Conservation (phyloP, 2,329 filamentous ascomycete genomes). For the Cordyceps farinosa region DNA sequence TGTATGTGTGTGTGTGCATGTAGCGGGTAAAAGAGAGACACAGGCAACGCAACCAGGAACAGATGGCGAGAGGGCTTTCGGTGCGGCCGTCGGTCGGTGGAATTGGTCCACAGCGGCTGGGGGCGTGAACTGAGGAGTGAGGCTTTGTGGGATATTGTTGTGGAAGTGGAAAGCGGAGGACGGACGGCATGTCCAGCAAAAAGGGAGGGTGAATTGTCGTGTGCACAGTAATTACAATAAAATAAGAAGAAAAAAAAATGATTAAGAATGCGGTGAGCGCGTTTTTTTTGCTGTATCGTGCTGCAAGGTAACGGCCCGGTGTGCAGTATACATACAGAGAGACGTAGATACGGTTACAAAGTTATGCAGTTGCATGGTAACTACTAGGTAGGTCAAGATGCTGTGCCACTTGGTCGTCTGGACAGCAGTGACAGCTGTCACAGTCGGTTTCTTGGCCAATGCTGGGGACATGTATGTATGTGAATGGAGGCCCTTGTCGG, state of each 20-base stretch:
- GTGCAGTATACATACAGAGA: neutral
- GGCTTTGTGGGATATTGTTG: neutral
- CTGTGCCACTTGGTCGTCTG: conserved; percentile 11
- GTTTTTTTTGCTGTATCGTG: no score
- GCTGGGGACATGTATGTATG: no score
- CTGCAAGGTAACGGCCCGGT: neutral
- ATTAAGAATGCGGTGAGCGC: no score
- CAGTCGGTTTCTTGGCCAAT: neutral
- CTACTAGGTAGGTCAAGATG: neutral
- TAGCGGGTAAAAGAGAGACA: neutral
- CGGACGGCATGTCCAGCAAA: no score
- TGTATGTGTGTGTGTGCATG: neutral
- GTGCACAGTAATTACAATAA: no score
- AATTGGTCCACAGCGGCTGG: neutral
- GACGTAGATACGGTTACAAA: no score
- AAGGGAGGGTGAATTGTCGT: no score
- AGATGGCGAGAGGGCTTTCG: neutral
- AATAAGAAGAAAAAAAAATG: no score
- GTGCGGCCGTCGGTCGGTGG: neutral
- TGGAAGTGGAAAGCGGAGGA: neutral
- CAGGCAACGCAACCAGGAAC: no score
- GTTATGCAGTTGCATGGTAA: neutral
- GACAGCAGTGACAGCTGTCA: conserved; percentile 11
- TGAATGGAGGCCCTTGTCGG: neutral
- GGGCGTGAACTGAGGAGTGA: neutral